These are phyloP conservation scores for Phytopythium vexans DNA, from an alignment of 352 stramenopile species.

Conservation along the genomic window DNA sequence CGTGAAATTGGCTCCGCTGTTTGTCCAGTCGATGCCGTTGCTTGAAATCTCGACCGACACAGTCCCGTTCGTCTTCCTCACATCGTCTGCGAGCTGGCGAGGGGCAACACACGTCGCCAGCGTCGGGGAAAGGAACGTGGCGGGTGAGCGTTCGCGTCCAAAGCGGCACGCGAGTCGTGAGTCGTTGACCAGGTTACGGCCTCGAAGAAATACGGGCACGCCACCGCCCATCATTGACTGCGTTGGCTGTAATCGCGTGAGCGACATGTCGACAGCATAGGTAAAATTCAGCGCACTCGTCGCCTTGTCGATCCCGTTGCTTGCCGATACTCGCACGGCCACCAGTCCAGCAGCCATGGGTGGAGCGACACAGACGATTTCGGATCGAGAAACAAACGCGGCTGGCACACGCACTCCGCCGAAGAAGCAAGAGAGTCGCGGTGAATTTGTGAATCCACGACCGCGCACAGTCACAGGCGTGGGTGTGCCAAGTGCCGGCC, in stretches of 20 bases:
- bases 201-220: constrained; percentile 89
- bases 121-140: constrained; percentile 76
- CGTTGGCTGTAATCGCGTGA: constrained; percentile 73
- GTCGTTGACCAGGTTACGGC: constrained; percentile 93
- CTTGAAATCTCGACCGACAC: constrained; percentile 81
- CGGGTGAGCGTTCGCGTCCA: constrained; percentile 54
- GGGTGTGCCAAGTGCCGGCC: constrained; percentile 45
- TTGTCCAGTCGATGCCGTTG: constrained; percentile 86
- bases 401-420: constrained; percentile 29
- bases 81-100: constrained; percentile 39
- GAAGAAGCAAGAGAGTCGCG: constrained; percentile 59
- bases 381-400: constrained; percentile 34
- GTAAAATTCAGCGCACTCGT: constrained; percentile 41
- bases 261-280: constrained; percentile 83
- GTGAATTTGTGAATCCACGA: constrained; percentile 52
- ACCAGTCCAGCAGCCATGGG: constrained; percentile 51
- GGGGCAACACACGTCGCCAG: constrained; percentile 82
- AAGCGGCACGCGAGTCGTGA: constrained; percentile 88
- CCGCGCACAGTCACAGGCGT: constrained; percentile 68
- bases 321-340: constrained; percentile 62
- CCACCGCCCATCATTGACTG: constrained; percentile 74
- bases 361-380: constrained; percentile 66
- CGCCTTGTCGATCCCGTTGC: constrained; percentile 79
- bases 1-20: constrained; percentile 60
- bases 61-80: constrained; percentile 29